Evolutionary conservation across 2,329 filamentous ascomycete genomes (phyloP).

Genomic region (Pyrenophora tritici-repentis): DNA sequence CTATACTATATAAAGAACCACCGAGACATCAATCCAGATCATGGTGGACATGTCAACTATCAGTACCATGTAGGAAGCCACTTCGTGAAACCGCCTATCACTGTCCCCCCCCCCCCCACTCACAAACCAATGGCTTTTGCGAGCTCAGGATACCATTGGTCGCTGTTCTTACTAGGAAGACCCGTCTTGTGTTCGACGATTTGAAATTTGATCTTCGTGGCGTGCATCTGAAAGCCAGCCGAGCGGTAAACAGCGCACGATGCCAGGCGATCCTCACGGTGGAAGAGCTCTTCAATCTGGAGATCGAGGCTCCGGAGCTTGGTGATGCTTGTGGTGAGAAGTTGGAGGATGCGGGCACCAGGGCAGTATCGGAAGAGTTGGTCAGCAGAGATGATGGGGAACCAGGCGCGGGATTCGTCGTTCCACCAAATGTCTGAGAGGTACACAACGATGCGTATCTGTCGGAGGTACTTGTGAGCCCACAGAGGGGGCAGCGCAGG

Average conservation of each 20-base stretch:
- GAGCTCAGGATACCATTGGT: not conserved
- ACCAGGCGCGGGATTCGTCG: not conserved
- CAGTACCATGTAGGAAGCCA: not conserved
- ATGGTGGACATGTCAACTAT: no score
- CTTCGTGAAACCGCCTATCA: no score
- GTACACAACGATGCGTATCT: conserved; percentile 7
- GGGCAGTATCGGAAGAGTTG: conserved; percentile 17
- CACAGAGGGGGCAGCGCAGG: conserved; percentile 2
- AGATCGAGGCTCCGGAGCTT: conserved; percentile 14
- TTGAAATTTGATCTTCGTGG: conserved; percentile 10
- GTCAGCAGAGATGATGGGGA: not conserved
- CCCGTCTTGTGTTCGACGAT: not conserved
- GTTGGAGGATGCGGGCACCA: conserved; percentile 13
- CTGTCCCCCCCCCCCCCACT: not conserved
- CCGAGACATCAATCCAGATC: no score
- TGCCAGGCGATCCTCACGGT: not conserved
- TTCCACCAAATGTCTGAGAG: conserved; percentile 14
- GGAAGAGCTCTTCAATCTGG: conserved; percentile 10
- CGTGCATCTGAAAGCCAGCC: conserved; percentile 11
- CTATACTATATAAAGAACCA: no score
- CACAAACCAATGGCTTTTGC: not conserved
- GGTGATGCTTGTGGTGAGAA: conserved; percentile 8
- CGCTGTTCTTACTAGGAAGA: not conserved
- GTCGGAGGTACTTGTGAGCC: conserved; percentile 4
- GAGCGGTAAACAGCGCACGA: conserved; percentile 6